phyloP scores from a whole-genome alignment of 176 grass and related monocot genomes.

The Oryza rufipogon region DNA sequence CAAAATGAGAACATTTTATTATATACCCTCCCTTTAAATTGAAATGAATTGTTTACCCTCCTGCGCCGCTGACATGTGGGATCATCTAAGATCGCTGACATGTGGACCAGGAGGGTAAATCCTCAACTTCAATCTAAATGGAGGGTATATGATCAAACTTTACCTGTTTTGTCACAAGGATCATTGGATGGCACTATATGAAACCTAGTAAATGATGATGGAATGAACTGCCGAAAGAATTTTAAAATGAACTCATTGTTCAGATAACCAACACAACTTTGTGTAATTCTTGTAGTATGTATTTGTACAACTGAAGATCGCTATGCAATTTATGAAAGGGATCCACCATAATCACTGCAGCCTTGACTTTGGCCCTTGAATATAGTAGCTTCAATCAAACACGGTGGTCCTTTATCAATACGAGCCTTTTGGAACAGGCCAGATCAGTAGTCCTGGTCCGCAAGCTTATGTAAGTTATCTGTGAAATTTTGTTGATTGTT shows the following conservation, averaged over 20 bases:
- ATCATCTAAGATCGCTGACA: too few relatives aligned
- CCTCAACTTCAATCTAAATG: too few relatives aligned
- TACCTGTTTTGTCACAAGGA: background rate
- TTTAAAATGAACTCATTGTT: background rate
- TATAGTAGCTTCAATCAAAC: constrained; percentile 2
- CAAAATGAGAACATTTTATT: background rate
- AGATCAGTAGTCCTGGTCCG: background rate
- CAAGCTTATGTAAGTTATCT: background rate
- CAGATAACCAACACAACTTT: constrained; percentile 1
- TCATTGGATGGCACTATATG: background rate
- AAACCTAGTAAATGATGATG: background rate
- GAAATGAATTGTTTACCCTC: too few relatives aligned
- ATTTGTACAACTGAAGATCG: background rate
- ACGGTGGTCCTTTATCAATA: background rate
- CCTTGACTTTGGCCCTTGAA: background rate
- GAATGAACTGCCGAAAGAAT: background rate
- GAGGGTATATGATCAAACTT: too few relatives aligned
- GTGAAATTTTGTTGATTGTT: background rate
- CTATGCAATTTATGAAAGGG: background rate
- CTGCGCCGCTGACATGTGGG: too few relatives aligned
- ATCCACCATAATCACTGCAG: background rate
- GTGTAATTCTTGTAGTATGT: background rate
- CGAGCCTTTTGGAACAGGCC: background rate
- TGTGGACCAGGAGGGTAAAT: too few relatives aligned
- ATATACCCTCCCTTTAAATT: background rate